Evolutionary conservation across 768 basidiomycete species (phyloP), one percentile per base, ranked within the genome.

Genomic region (Termitomyces sp.): DNA sequence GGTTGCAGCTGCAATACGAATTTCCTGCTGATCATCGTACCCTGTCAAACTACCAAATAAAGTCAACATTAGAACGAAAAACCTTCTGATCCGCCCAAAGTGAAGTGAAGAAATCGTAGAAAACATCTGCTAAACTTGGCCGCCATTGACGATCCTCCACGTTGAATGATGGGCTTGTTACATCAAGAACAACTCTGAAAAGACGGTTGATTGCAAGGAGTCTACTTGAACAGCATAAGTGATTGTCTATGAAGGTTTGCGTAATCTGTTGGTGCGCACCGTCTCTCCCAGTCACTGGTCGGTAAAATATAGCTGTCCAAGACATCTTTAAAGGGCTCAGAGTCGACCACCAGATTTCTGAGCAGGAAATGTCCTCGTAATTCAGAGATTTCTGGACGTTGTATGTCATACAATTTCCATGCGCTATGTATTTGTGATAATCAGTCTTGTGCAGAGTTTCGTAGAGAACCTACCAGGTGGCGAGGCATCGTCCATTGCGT

Each of bases 91-190:
- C 88, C 10, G 71, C 64, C 88, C 89, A 90, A 50, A 88, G 60
- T 2, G 82, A 67, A 13, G 74, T 73, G 65, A 91, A 90, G 69
- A 81, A 90, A 33, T 70, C 71, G 45, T 74, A 74, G 63, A 90
- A 86, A 52, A 89, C 71, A 44, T 80, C 78, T 11, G 76, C 74
- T 16, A 89, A 76, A 54, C 79, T 83, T 2, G 83, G 78, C 18
- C 82, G 77, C 87, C 88, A 90, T 66, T 87, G 85, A 16, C 84
- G 76, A 54, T 80, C 85, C 59, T 86, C 85, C 3, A 87, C 76
- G 35, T 71, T 66, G 64, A 89, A 87, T 0, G 77, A 74, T 0
- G 85, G 82, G 59, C 79, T 86, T 10, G 80, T 86, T 8, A 86
- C 76, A 62, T 90, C 88, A 35, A 86, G 69, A 22, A 89, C 71